Percentiles rank a stretch among this genome's conserved stretches.
These are phyloP conservation scores for Chrysochromulina tobinii DNA, from an alignment of 78 protist genomes.

Conservation along the genomic window DNA sequence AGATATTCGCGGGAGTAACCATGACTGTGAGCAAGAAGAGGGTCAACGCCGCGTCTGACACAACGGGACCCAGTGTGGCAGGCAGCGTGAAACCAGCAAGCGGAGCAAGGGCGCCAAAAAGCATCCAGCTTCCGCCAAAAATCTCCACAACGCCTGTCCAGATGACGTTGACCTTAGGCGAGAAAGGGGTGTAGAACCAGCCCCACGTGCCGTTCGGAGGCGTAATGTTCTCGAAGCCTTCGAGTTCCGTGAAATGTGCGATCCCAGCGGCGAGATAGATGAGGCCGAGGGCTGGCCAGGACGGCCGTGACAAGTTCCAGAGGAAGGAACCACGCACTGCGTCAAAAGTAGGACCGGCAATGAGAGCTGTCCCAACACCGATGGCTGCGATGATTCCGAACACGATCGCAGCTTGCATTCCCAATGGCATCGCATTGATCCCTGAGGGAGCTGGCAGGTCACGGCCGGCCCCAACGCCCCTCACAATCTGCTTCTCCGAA, in stretches of 20 bases:
- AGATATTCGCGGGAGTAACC: slow-evolving; percentile 9
- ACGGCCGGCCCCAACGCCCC: neutral
- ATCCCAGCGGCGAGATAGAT: neutral
- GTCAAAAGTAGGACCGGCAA: neutral
- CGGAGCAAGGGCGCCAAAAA: neutral
- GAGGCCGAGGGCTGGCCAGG: slow-evolving; percentile 4
- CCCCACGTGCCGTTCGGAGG: slow-evolving; percentile 25
- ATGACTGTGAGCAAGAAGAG: neutral
- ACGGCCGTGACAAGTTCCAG: neutral
- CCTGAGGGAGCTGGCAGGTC: neutral
- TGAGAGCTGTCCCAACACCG: neutral
- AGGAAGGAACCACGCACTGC: neutral
- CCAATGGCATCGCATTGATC: neutral
- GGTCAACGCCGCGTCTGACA: neutral
- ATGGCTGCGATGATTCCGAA: neutral
- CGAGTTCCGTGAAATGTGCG: neutral
- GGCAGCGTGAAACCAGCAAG: neutral
- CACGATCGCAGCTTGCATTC: neutral
- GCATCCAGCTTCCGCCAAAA: neutral
- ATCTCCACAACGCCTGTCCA: slow-evolving; percentile 22
- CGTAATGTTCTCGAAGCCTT: neutral
- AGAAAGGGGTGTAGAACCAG: neutral
- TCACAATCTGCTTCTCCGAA: too few species aligned
- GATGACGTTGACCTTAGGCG: neutral
- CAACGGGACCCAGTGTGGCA: neutral